Evolutionary conservation across 1,284 basidiomycete genomes (phyloP).

Genomic region (Trametes hirsuta): DNA sequence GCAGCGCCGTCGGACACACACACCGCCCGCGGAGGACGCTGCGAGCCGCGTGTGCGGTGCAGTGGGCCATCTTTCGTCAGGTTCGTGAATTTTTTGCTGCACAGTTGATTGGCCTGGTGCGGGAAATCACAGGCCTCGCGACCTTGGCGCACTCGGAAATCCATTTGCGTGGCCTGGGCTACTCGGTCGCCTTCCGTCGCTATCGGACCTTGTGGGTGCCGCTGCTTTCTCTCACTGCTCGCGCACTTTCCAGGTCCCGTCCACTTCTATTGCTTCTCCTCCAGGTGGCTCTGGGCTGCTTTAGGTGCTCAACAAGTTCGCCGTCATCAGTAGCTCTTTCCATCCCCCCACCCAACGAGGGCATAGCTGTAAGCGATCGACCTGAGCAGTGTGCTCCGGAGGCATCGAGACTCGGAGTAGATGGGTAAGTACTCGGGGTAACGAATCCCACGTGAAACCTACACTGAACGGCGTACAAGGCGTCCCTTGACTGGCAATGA

Average conservation of each 20-base stretch:
- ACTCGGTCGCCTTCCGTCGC: not conserved
- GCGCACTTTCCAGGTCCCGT: constrained; percentile 2
- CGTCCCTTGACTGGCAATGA: no score
- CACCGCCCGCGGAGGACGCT: not conserved
- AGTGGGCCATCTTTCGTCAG: not conserved
- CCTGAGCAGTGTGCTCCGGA: no score
- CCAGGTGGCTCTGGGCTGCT: not conserved
- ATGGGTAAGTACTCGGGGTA: no score
- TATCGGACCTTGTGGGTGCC: not conserved
- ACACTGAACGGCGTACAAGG: no score
- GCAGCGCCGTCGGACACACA: not conserved
- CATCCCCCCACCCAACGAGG: no score
- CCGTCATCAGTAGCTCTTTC: no score
- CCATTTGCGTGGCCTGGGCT: not conserved
- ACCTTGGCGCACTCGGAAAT: not conserved
- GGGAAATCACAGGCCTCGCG: constrained; percentile 15
- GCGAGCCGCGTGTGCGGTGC: not conserved
- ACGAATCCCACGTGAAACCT: no score
- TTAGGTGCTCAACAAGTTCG: no score
- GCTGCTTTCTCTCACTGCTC: not conserved
- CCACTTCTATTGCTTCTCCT: not conserved
- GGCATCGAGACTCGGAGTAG: no score
- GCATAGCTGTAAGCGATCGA: no score
- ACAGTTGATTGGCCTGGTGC: constrained; percentile 3
- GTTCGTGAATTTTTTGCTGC: not conserved